phyloP scores from a whole-genome alignment of 352 stramenopile genomes.

The Pythium brassicae region DNA sequence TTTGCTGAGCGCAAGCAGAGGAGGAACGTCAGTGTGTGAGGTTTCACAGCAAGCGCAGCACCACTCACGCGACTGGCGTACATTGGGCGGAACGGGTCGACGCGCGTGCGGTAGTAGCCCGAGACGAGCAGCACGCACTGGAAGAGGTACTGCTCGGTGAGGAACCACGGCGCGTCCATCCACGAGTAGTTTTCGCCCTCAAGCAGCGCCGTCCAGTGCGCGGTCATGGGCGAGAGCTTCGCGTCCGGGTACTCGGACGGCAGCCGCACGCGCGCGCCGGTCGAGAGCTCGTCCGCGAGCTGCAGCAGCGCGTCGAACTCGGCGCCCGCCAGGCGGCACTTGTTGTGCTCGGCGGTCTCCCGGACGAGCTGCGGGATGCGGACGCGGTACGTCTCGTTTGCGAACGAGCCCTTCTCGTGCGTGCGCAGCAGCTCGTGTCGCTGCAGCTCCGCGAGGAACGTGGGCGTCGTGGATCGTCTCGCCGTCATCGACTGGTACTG shows the following conservation, averaged over 20 bases:
- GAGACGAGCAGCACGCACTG: constrained; percentile 58
- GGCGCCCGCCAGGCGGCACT: constrained; percentile 24
- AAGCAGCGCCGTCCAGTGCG: constrained; percentile 45
- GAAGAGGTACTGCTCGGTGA: constrained; percentile 75
- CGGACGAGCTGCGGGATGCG: constrained; percentile 52
- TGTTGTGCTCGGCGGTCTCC: constrained; percentile 52
- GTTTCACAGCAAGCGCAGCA: background rate
- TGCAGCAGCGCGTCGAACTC: constrained; percentile 31
- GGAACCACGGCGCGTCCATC: constrained; percentile 73
- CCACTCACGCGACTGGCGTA: constrained; percentile 12
- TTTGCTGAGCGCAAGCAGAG: too few relatives aligned
- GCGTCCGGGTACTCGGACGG: constrained; percentile 32
- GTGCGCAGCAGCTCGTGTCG: constrained; percentile 63
- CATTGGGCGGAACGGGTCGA: constrained; percentile 65
- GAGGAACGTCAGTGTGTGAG: too few relatives aligned
- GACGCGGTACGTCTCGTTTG: constrained; percentile 59
- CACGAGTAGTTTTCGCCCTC: constrained; percentile 47
- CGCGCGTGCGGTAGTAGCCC: constrained; percentile 51
- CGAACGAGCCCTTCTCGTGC: constrained; percentile 49
- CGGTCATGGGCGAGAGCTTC: constrained; percentile 31
- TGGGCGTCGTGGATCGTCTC: constrained; percentile 19
- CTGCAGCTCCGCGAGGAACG: constrained; percentile 39
- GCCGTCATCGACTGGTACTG: background rate
- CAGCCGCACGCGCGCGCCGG: constrained; percentile 39
- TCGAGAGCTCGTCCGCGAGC: constrained; percentile 42